Evolutionary conservation across 2,329 filamentous ascomycete species (phyloP), one percentile per base, ranked within the genome.

Genomic region (Nemania abortiva): DNA sequence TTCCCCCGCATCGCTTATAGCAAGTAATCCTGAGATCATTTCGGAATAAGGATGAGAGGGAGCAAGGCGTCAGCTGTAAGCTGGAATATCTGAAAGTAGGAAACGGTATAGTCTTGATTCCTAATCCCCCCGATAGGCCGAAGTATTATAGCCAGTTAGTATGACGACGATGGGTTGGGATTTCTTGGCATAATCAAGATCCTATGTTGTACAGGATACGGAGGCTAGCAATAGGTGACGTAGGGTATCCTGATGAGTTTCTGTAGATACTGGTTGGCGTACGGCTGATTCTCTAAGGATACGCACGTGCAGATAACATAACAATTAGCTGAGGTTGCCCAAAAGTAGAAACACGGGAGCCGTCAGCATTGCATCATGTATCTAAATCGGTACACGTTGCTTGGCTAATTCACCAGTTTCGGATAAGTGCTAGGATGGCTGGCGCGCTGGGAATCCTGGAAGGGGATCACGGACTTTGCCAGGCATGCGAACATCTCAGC

Each of bases 401-500:
- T 37, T 37, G 34, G 34, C 11, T 37, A 37, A 3, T 37, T 37
- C 1, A 9, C 34, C 11, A 11, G 34, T 37, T 37, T 47, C n/a
- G 42, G 42, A 3, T 47, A 47, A 6, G 18, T 18, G 18, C 39
- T 61, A 31, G 27, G 58, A 62, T 62, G 10, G 20, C 50, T 42
- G 18, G 18, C 42, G 31, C 20, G 22, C 27, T 66, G 22, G 22
- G 37, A 37, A 58, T 63, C 31, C 58, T 49, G 24, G 45, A 45
- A n/a, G 52, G 31, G n/a, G 22, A 53, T 66, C 52, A 45, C 52
- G 15, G 57, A 39, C 34, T 20, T 22, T 4, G 27, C 18, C 29
- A 55, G 54, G 42, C 45, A 57, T 37, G 53, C 27, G 31, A 13
- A 39, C 39, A 57, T 29, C 55, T 65, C 61, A 56, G 66, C 66